These are phyloP conservation scores for Phytophthora sojae DNA, from an alignment of 352 stramenopile species.

Conservation along the genomic window DNA sequence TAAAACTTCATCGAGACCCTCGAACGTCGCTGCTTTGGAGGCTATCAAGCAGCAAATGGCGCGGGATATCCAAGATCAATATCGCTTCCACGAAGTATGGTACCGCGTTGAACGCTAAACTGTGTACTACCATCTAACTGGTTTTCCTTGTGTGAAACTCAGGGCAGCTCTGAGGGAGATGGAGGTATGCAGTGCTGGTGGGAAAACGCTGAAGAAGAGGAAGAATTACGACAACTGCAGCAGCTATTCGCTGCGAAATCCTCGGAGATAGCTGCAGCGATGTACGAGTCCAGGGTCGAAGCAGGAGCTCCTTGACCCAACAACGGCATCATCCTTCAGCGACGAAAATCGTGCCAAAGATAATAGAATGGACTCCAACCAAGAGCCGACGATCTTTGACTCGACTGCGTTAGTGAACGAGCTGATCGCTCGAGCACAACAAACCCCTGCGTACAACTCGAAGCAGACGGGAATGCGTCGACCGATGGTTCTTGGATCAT, in stretches of 20 bases:
- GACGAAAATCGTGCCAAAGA: too few relatives aligned
- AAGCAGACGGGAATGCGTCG: too few relatives aligned
- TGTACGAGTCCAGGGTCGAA: too few relatives aligned
- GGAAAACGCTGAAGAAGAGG: slow-evolving; percentile 37
- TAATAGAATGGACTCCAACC: too few relatives aligned
- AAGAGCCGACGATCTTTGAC: too few relatives aligned
- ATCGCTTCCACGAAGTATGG: slow-evolving; percentile 58
- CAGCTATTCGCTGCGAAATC: slow-evolving; percentile 28
- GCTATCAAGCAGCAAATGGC: slow-evolving; percentile 48
- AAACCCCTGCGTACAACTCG: too few relatives aligned
- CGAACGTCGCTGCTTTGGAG: slow-evolving; percentile 48
- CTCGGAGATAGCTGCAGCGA: slow-evolving; percentile 28
- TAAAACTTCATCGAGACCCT: slow-evolving; percentile 4
- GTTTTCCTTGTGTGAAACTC: not conserved
- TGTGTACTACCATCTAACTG: not conserved
- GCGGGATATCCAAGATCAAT: slow-evolving; percentile 52
- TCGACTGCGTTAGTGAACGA: too few relatives aligned
- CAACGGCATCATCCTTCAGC: too few relatives aligned
- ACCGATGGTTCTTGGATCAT: too few relatives aligned
- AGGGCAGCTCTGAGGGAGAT: slow-evolving; percentile 54
- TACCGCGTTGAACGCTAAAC: not conserved
- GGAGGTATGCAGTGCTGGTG: slow-evolving; percentile 34
- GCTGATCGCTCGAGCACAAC: too few relatives aligned
- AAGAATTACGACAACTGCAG: slow-evolving; percentile 31
- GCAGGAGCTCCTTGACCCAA: too few relatives aligned